Evolutionary conservation across 2,329 filamentous ascomycete genomes (phyloP), one percentile per base, ranked within the genome.

Genomic region (Verruconis gallopava): DNA sequence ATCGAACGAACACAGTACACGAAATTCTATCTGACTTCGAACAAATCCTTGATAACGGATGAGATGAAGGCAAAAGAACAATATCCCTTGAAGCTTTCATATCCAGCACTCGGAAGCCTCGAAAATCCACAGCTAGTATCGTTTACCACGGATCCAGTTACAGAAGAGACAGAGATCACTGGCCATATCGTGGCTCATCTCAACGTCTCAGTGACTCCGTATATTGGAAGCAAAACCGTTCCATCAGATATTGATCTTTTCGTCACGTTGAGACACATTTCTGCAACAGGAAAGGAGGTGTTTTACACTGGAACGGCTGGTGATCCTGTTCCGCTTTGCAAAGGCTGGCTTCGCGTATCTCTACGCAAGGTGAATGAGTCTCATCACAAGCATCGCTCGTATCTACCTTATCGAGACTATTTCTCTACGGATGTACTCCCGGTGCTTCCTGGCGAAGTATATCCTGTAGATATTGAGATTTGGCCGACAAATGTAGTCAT

Each of bases 121-220:
- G 62, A 75, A 0, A 63, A 69, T 6, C 68, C 68, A 0, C 62
- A 77, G 39, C 44, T 68, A 0, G 48, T 82, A 1, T 69, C 72
- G 33, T 83, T 83, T 54, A 64, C 60, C 1, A 79, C 72, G 0
- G 44, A 63, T 0, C 60, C 73, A 0, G 81, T 83, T 44, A 64
- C 69, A n/a, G 46, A 62, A 4, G 76, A 83, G 50, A 79, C 72
- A 0, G 80, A 84, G 51, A 73, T 85, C 42, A 84, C 80, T 0
- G 80, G 80, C 0, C 76, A 83, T 51, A 62, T 81, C 20, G 64
- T 73, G 0, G 77, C 76, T 0, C 77, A 75, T 48, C 62, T 85
- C 3, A 74, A 76, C 46, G 71, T 81, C 1, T 81, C 77, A 0
- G 59, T 65, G 25, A 64, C 57, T 2, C 53, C 65, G 1, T 51